Conservation (phyloP, 495 filamentous ascomycete species). For the Geopyxis carbonaria region DNA sequence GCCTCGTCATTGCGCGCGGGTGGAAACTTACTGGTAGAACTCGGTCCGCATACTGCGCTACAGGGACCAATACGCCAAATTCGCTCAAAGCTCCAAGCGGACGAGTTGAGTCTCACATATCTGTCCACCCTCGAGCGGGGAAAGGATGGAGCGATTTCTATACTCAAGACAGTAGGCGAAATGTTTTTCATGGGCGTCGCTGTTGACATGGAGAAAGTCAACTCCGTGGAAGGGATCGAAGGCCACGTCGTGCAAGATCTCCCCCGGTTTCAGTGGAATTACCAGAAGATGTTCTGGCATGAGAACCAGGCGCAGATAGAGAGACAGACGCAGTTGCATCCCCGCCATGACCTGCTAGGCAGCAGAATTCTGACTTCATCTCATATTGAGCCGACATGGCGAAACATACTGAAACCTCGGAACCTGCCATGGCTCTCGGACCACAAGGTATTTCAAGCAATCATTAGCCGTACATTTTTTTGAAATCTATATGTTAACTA, state of each 20-base stretch:
- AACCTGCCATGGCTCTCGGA: slow-evolving; percentile 40
- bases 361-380: slow-evolving; percentile 31
- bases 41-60: slow-evolving; percentile 50
- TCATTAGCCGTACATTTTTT: too few species aligned
- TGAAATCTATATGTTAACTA: too few species aligned
- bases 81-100: slow-evolving; percentile 18
- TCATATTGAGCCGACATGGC: slow-evolving; percentile 35
- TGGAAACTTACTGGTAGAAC: slow-evolving; percentile 34
- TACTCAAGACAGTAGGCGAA: slow-evolving; percentile 26
- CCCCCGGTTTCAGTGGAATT: slow-evolving; percentile 33
- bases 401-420: slow-evolving; percentile 32
- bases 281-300: slow-evolving; percentile 26
- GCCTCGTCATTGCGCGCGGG: slow-evolving; percentile 3
- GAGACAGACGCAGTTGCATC: slow-evolving; percentile 31
- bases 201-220: slow-evolving; percentile 21
- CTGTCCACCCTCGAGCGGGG: slow-evolving; percentile 25
- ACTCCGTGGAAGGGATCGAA: slow-evolving; percentile 16
- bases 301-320: slow-evolving; percentile 35
- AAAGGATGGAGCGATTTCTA: slow-evolving; percentile 24
- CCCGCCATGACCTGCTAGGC: slow-evolving; percentile 40
- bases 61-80: slow-evolving; percentile 43
- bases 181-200: slow-evolving; percentile 27
- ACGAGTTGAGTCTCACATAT: too few species aligned
- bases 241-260: slow-evolving; percentile 29
- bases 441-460: too few species aligned